Base-by-base conservation (phyloP, 805 yeast species). In the Cyberlindnera veronae region DNA sequence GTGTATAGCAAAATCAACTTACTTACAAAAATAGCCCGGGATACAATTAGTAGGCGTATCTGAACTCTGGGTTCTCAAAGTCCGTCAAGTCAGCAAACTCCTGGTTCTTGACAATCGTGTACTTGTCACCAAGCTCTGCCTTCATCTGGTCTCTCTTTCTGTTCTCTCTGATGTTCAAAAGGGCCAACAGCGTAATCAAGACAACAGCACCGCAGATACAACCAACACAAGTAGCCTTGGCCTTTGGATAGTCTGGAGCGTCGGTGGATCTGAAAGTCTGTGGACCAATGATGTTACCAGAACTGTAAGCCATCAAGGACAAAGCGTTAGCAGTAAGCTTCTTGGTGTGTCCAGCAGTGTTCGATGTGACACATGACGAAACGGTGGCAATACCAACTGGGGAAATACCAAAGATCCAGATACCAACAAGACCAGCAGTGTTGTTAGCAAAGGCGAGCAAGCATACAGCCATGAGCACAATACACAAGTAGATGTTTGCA, bases 1-100 rank as follows among this genome's bases (percentile, higher is more conserved):
- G 48, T 24, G 64, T 54, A 50, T 60, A 60, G 12, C 66, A 42
- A n/a, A 54, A 30, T 3, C 29, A 28, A 14, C 35, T 18, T 8
- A 35, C 28, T 3, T 74, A 72, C 48, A 69, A 37, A 6, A 69
- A 46, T n/a, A 64, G 28, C 66, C 46, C 41, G 56, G 57, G 24
- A 52, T 6, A 24, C 14, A 24, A 24, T 24, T 12, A 24, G 12
- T 12, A 24, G 28, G 28, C 28, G 13, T 24, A 24, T 24, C 28
- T 24, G 28, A 24, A 24, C 28, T 24, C 28, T 10, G n/a, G 28
- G n/a, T 24, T 24, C 28, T 24, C 14, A 13, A 12, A 12, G 13
- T 24, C 28, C 11, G 28, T 24, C 28, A 24, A 24, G n/a, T 24
- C 28, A 24, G 28, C 28, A 24, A 24, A 24, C 13, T 24, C 28